Base-by-base conservation (phyloP, 768 basidiomycete genomes). In the Rickenella mellea region DNA sequence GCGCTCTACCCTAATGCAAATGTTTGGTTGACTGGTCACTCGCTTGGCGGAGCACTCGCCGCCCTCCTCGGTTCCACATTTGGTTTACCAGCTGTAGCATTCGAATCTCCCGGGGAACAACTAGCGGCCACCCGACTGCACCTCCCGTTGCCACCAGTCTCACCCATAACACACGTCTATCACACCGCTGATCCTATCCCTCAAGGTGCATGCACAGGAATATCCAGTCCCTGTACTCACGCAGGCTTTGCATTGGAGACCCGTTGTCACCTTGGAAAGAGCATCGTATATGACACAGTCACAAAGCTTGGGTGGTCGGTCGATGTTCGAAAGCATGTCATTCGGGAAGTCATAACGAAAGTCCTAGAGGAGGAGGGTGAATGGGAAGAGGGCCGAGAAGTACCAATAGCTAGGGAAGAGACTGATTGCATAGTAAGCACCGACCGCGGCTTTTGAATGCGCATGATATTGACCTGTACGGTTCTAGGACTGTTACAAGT, bases 171-270 rank as follows among this genome's bases (percentile, higher is more conserved):
- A 0, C 77, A 78, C 51, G 64, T 83, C 37, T 83, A 76, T 58
- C 76, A 83, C 57, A 84, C 66, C 26, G 81, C 81, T 27, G 81
- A 84, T 55, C 82, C 82, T 6, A 77, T 84, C 50, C 75, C 82
- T 5, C 75, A 74, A 46, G 73, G 73, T 21, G 55, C 64, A 20
- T 78, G 76, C 53, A 76, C 66, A 5, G 76, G 76, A 22, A 36
- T 66, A 15, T 46, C 63, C 12, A 76, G 71, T 8, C 55, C 67
- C 0, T 84, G 82, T 45, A 70, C 74, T 28, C 67, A 71, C 32
- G 81, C 68, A 9, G 82, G 81, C n/a, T 83, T 76, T 50, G 81
- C 78, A 26, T 57, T 78, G 27, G 78, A 78, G 56, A 71, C 70
- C 25, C 59, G 60, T 11, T 84, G 81, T 46, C 81, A 83, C 53